Evolutionary conservation across 192 early-diverging fungal species (phyloP).

Genomic region (Radiomyces spectabilis): DNA sequence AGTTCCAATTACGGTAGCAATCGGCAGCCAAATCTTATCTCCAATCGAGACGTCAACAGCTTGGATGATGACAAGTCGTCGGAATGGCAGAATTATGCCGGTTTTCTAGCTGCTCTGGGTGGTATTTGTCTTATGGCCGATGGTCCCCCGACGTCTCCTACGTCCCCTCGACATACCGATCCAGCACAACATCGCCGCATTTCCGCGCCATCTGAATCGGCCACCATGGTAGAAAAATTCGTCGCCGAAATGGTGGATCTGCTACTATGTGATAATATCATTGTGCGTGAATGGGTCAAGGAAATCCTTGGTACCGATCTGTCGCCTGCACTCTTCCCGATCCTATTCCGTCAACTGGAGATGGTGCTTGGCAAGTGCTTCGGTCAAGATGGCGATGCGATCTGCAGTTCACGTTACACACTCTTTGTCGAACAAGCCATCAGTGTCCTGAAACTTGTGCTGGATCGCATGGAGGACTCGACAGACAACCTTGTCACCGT

Average conservation of each 20-base stretch:
- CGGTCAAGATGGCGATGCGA: slow-evolving; percentile 47
- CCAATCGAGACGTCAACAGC: neutral
- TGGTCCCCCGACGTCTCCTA: slow-evolving; percentile 1
- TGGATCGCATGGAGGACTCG: slow-evolving; percentile 62
- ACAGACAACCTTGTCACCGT: slow-evolving; percentile 52
- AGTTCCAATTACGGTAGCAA: no score
- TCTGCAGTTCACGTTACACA: slow-evolving; percentile 42
- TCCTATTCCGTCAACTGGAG: slow-evolving; percentile 55
- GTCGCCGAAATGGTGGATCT: slow-evolving; percentile 69
- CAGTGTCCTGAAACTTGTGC: slow-evolving; percentile 59
- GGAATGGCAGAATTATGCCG: slow-evolving; percentile 78
- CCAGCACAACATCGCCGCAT: slow-evolving; percentile 6
- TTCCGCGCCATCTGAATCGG: slow-evolving; percentile 10
- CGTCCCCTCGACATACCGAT: slow-evolving; percentile 2
- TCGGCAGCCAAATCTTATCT: slow-evolving; percentile 12
- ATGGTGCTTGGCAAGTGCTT: slow-evolving; percentile 57
- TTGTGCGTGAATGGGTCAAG: slow-evolving; percentile 71
- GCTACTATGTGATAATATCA: slow-evolving; percentile 63
- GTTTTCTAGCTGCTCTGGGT: slow-evolving; percentile 74
- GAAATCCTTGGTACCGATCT: slow-evolving; percentile 75
- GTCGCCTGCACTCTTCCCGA: slow-evolving; percentile 56
- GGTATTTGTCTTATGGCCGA: slow-evolving; percentile 54
- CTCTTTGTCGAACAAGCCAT: slow-evolving; percentile 73
- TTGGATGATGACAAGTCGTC: slow-evolving; percentile 32
- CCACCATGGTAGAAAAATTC: slow-evolving; percentile 58